Base-by-base conservation (phyloP, 495 filamentous ascomycete species). In the Aeminium ludgeri region DNA sequence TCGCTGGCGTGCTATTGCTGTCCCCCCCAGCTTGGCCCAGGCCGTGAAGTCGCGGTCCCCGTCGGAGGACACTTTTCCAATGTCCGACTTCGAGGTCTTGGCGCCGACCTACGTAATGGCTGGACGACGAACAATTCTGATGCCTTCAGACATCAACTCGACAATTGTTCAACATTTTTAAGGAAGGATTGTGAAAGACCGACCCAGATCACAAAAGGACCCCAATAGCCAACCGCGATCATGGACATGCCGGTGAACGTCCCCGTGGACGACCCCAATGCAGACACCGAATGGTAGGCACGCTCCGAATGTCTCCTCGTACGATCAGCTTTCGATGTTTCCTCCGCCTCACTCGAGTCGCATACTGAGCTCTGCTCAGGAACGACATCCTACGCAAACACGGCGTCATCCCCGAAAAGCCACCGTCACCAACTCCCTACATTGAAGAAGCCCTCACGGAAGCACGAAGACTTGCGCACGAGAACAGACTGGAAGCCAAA, bases 331-430 rank as follows among this genome's bases (percentile, higher is more conserved):
- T 40, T 31, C 38, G n/a, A 20, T 41, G 2, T 40, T 20, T 36
- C 36, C 34, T 20, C 33, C 13, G 7, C 40, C 56, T 40, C n/a
- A 1, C 18, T 13, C 13, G 33, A 7, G 16, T 35, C 35, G 11
- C 2, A 18, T 34, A 46, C 17, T 34, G 16, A 38, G 16, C 12
- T 33, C 31, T 33, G n/a, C 20, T 38, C 56, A 95, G 86, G 87
- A 99, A 99, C 55, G 89, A 99, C 46, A 99, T 99, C 54, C 82
- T 99, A 36, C 83, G 89, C 41, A 86, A 92, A 58, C 85, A 96
- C 63, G 82, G 82, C 30, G 65, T 99, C 38, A 96, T 99, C 41
- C 89, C 89, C 10, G 86, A 95, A 55, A 95, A 92, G 59, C 85
- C 87, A 0, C 82, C 87, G 12, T 91, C 86, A 31, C 86, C 87